These are phyloP conservation scores for Nicotiana attenuata DNA, from an alignment of 257 asterid species.

Conservation along the genomic window DNA sequence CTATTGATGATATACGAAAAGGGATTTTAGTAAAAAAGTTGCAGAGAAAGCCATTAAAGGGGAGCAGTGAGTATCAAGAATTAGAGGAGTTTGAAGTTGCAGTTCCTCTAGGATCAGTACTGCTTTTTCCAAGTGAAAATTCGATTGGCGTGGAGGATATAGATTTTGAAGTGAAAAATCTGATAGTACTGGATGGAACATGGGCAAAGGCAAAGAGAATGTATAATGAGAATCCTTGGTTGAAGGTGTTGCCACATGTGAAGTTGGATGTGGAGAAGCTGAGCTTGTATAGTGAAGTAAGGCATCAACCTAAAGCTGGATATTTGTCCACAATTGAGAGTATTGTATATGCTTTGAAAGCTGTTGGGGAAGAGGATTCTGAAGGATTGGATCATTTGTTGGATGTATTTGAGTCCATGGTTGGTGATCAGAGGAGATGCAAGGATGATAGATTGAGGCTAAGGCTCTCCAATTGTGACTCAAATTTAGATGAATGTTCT, in stretches of 20 bases:
- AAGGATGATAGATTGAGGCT: slow-evolving; percentile 51
- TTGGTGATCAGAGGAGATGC: slow-evolving; percentile 77
- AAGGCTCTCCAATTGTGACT: slow-evolving; percentile 12
- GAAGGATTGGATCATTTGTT: slow-evolving; percentile 63
- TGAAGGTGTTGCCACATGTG: slow-evolving; percentile 72
- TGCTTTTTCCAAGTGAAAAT: slow-evolving; percentile 68
- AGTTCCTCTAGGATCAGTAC: slow-evolving; percentile 63
- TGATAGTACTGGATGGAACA: slow-evolving; percentile 84
- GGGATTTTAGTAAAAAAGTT: slow-evolving; percentile 59
- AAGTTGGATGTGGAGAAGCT: slow-evolving; percentile 43
- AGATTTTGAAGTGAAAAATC: slow-evolving; percentile 54
- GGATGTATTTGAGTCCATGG: slow-evolving; percentile 80
- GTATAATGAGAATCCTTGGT: slow-evolving; percentile 91
- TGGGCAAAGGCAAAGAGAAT: slow-evolving; percentile 93
- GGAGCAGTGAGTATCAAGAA: slow-evolving; percentile 28
- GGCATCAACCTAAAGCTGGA: slow-evolving; percentile 80
- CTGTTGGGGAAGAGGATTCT: slow-evolving; percentile 43
- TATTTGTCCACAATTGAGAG: slow-evolving; percentile 92
- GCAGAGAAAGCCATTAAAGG: slow-evolving; percentile 27
- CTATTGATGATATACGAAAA: slow-evolving; percentile 23
- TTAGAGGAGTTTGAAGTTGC: slow-evolving; percentile 48
- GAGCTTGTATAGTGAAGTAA: slow-evolving; percentile 85
- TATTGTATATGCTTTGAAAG: slow-evolving; percentile 81
- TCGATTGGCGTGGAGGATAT: slow-evolving; percentile 39
- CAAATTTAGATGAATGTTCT: background rate